These are phyloP conservation scores for Triadica sebifera DNA, from an alignment of 345 rosid genomes.

Conservation along the genomic window DNA sequence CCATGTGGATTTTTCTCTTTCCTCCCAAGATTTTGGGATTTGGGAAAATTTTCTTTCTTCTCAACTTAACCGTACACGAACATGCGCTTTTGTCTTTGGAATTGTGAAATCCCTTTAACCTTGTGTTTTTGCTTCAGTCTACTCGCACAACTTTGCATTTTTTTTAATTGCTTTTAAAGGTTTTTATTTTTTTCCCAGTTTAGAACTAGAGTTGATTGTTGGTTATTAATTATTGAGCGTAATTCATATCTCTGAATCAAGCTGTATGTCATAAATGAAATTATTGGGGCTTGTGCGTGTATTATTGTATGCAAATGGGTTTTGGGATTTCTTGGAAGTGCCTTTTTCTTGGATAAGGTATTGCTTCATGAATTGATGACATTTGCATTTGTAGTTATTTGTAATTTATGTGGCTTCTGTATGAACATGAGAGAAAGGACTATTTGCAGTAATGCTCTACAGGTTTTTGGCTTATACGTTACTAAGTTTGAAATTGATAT, in stretches of 20 bases:
- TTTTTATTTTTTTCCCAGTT: slow-evolving; percentile 24
- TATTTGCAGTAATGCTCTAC: background rate
- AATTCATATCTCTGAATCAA: background rate
- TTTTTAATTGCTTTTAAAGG: slow-evolving; percentile 12
- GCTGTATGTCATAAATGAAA: background rate
- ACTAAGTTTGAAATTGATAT: background rate
- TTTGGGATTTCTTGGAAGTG: background rate
- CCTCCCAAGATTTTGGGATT: background rate
- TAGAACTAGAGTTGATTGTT: background rate
- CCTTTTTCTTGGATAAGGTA: background rate
- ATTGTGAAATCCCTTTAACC: background rate
- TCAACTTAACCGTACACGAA: background rate
- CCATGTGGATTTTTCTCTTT: slow-evolving; percentile 5
- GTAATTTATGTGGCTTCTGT: background rate
- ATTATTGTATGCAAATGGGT: background rate
- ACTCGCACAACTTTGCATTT: background rate
- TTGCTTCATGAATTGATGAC: background rate
- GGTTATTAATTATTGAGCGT: background rate
- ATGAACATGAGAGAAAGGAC: background rate
- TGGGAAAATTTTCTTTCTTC: background rate
- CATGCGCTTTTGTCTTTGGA: background rate
- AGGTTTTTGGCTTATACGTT: background rate
- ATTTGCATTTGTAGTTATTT: background rate
- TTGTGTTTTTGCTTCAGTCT: background rate
- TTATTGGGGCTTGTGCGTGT: background rate